Evolutionary conservation across 176 grass and related monocot species (phyloP), one percentile per base, ranked within the genome.

Genomic region (Raddia guianensis): DNA sequence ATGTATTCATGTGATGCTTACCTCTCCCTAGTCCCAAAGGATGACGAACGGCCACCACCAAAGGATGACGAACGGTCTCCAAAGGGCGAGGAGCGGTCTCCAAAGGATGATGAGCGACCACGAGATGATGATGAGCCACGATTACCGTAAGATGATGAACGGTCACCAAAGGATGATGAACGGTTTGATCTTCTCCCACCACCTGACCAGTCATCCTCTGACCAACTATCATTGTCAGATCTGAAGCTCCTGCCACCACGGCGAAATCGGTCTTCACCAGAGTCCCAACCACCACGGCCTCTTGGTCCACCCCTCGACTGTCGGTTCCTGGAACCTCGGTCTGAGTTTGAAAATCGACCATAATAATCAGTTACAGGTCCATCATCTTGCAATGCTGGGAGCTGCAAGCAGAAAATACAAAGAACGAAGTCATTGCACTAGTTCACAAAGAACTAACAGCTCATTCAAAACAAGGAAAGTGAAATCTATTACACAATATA

Each of bases 301-400:
- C 88, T 89, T 62, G 81, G 42, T 37, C 90, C 82, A 8, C 87
- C 74, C 42, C 89, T 90, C 20, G 84, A 46, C 12, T 51, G 63
- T 48, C 84, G 70, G 34, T 87, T 88, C 65, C 76, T 86, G 66
- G 83, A 94, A 66, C 82, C 82, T 15, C 82, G 86, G 52, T 91
- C 92, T 3, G 62, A 64, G 61, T 89, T 95, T 42, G 90, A 90
- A 80, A 99, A 99, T 8, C 90, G 83, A 1, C 92, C 92, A 40
- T 99, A 99, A 70, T 80, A 68, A 40, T 99, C 92, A 27, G 79
- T 90, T 67, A 82, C 33, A 65, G 96, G 92, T 11, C 88, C 92
- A 74, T 99, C 96, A 84, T 99, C 96, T 93, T 95, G 96, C 58
- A 99, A 87, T 12, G 82, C 84, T 44, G 96, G 96, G 46, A 99